phyloP scores from a whole-genome alignment of 331 rosid genomes.

The Dryas integrifolia region DNA sequence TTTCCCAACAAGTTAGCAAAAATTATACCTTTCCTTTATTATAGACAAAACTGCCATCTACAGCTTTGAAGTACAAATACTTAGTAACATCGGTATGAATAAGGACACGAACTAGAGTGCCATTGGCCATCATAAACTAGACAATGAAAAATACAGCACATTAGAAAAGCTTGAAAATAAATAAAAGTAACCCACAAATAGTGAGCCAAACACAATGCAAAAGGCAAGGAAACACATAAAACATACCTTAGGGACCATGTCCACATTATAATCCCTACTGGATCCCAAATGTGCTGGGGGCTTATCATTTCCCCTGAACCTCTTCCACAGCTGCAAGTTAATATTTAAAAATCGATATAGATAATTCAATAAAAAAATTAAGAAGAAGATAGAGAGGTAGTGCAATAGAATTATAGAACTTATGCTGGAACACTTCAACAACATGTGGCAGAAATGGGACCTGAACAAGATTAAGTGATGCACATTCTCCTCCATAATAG shows the following conservation, averaged over 20 bases:
- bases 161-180: neutral
- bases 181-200: neutral
- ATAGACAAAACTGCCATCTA: slow-evolving; percentile 84
- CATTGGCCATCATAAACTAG: slow-evolving; percentile 99
- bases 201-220: slow-evolving; percentile 7
- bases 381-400: neutral
- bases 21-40: slow-evolving; percentile 69
- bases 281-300: slow-evolving; percentile 89
- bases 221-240: slow-evolving; percentile 1
- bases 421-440: neutral
- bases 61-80: slow-evolving; percentile 92
- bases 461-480: slow-evolving; percentile 81
- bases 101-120: slow-evolving; percentile 89
- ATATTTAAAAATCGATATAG: neutral
- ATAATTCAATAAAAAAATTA: neutral
- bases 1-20: neutral
- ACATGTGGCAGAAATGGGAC: slow-evolving; percentile 21
- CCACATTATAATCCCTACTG: slow-evolving; percentile 91
- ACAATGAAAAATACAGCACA: neutral
- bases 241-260: slow-evolving; percentile 90
- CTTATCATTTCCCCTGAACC: slow-evolving; percentile 75
- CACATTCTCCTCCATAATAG: slow-evolving; percentile 80
- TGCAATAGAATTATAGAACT: neutral
- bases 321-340: slow-evolving; percentile 80
- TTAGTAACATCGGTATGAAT: slow-evolving; percentile 95